Base-by-base conservation (phyloP, 2,329 filamentous ascomycete species). In the Aspergillus piperis region DNA sequence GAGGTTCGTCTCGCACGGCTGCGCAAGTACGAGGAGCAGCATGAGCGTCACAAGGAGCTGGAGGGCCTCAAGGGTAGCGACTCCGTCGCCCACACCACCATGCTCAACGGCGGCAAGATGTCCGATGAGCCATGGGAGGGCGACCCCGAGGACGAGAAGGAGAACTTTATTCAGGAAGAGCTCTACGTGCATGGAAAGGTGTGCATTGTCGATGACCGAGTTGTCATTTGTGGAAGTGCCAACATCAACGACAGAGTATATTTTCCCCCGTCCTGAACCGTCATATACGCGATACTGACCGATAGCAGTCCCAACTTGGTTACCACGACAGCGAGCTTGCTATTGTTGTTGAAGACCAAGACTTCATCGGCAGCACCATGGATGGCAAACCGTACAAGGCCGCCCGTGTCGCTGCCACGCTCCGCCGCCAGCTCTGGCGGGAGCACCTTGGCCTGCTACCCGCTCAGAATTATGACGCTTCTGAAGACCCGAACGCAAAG, bases 151-250 rank as follows among this genome's bases (percentile, higher is more conserved):
- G 85, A 86, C 1, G 95, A 98, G 75, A 89, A 92, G 59, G 84
- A 89, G 57, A 91, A 96, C 72, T 96, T 95, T 81, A 89, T 98
- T 61, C 94, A 96, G 73, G 95, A 99, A 74, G 94, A 99, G 75
- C 84, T 98, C 2, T 99, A 99, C 74, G 89, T 98, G 51, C 95
- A 99, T 75, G 90, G 88, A 27, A 99, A 98, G 79, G 83, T 97
- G 38, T 75, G 78, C 60, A 95, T 96, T 61, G 91, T 89, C 48
- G 92, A 96, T 71, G 92, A 96, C 73, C 83, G 86, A 7, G 83
- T 90, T 53, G 90, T 92, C 59, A 93, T 96, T 65, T 93, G 90
- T 73, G 92, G 92, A 63, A 91, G 84, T 57, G 86, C 86, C 23
- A 89, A 90, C 67, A 79, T 90, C 68, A 89, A 90, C 68, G 87